These are phyloP conservation scores for Vaccinium macrocarpon DNA, from an alignment of 148 eudicot species.

Conservation along the genomic window DNA sequence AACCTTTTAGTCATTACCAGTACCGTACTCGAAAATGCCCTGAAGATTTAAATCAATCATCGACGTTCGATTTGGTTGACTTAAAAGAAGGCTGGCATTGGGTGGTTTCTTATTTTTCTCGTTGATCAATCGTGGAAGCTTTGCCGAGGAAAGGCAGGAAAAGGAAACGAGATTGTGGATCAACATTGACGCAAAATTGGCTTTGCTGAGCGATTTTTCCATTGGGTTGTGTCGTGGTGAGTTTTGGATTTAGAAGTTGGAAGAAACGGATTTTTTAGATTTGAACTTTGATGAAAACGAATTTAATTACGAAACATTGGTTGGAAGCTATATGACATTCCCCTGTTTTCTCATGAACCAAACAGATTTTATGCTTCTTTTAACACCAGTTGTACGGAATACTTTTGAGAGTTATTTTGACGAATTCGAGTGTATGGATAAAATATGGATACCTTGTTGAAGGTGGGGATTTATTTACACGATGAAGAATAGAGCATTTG, in stretches of 20 bases:
- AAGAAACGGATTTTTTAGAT: too few species aligned
- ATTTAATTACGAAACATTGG: not conserved
- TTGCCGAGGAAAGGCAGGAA: constrained; percentile 8
- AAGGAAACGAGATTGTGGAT: not conserved
- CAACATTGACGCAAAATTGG: not conserved
- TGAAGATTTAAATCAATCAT: not conserved
- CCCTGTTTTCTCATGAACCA: not conserved
- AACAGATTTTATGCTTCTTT: not conserved
- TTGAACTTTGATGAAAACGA: not conserved
- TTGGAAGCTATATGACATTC: not conserved
- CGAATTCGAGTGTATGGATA: not conserved
- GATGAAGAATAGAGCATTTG: not conserved
- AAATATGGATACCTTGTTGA: not conserved
- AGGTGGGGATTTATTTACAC: not conserved
- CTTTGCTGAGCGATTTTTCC: not conserved
- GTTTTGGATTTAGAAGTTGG: not conserved
- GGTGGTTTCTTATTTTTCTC: not conserved
- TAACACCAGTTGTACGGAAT: not conserved
- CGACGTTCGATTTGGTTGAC: not conserved
- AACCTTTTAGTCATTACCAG: not conserved
- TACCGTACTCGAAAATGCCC: not conserved
- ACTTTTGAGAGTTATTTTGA: constrained; percentile 3
- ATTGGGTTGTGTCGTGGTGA: constrained; percentile 10
- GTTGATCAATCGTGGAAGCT: not conserved
- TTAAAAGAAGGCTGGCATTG: not conserved